A percentile compares a stretch with the other conserved stretches of the same genome.
Evolutionary conservation across 2,329 filamentous ascomycete genomes (phyloP).

Genomic region (Cercospora sp.): DNA sequence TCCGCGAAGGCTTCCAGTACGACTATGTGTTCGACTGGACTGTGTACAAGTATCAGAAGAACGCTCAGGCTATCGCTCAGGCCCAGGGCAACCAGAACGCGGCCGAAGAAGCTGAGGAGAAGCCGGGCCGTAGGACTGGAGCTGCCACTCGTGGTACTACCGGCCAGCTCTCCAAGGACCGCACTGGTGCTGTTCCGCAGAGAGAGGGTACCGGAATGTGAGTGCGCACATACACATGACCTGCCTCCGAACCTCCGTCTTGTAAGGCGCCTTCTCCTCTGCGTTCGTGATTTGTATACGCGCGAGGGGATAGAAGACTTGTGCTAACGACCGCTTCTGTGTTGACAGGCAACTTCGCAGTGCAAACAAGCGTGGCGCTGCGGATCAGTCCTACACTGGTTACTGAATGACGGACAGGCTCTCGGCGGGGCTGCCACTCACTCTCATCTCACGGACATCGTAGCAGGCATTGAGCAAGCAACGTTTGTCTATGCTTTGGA

Average conservation of each 20-base stretch:
- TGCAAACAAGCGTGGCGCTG: conserved; percentile 50
- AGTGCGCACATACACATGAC: conserved; percentile 65
- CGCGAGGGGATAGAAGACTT: conserved; percentile 60
- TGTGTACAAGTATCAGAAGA: conserved; percentile 99
- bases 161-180: conserved; percentile 61
- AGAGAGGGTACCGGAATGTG: conserved; percentile 95
- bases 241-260: conserved; percentile 44
- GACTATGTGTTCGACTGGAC: conserved; percentile 99
- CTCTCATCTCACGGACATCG: conserved; percentile 31
- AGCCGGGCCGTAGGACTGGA: conserved; percentile 59
- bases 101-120: conserved; percentile 66
- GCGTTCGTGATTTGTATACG: conserved; percentile 71
- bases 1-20: conserved; percentile 98
- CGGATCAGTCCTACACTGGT: conserved; percentile 50
- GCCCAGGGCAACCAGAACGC: conserved; percentile 64
- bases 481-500: conserved; percentile 25
- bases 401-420: conserved; percentile 47
- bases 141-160: conserved; percentile 65
- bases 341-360: conserved; percentile 54
- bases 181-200: conserved; percentile 70
- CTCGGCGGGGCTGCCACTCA: conserved; percentile 43
- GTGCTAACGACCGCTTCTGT: conserved; percentile 45
- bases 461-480: conserved; percentile 23
- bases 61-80: conserved; percentile 88
- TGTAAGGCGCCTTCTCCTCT: conserved; percentile 87